These are phyloP conservation scores for Fraxinus anomala DNA, from an alignment of 257 asterid genomes.

Conservation along the genomic window DNA sequence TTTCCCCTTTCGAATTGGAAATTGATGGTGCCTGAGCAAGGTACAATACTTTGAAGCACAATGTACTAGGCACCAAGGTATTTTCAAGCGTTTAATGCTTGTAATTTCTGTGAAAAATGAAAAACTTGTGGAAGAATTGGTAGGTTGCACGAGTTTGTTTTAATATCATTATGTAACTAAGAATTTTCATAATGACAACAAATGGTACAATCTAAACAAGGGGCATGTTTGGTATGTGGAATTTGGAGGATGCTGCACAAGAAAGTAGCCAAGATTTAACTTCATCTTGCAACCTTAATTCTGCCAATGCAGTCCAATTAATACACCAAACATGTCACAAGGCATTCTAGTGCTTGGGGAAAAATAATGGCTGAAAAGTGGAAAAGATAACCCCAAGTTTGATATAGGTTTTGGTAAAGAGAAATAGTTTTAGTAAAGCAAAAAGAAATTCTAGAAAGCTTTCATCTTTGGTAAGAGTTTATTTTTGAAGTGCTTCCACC, in stretches of 20 bases:
- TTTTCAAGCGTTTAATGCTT: neutral
- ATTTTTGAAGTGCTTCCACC: neutral
- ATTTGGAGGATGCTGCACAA: neutral
- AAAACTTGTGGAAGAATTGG: neutral
- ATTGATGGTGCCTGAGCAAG: neutral
- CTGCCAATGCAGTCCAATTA: neutral
- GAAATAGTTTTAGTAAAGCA: neutral
- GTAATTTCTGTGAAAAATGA: neutral
- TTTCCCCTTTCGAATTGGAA: conserved; percentile 1
- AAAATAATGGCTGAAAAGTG: neutral
- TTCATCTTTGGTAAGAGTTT: neutral
- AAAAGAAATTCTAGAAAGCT: neutral
- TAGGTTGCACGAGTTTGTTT: neutral
- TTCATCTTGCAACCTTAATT: neutral
- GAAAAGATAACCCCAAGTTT: neutral
- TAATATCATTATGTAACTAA: neutral
- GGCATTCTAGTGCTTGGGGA: neutral
- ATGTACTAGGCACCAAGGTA: neutral
- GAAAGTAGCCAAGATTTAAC: neutral
- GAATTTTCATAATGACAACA: neutral
- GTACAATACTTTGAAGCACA: neutral
- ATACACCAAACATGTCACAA: neutral
- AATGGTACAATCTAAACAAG: neutral
- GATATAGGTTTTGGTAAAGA: neutral
- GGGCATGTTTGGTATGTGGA: neutral